Evolutionary conservation across 495 filamentous ascomycete genomes (phyloP).

Genomic region (Aspergillus carlsbadensis): DNA sequence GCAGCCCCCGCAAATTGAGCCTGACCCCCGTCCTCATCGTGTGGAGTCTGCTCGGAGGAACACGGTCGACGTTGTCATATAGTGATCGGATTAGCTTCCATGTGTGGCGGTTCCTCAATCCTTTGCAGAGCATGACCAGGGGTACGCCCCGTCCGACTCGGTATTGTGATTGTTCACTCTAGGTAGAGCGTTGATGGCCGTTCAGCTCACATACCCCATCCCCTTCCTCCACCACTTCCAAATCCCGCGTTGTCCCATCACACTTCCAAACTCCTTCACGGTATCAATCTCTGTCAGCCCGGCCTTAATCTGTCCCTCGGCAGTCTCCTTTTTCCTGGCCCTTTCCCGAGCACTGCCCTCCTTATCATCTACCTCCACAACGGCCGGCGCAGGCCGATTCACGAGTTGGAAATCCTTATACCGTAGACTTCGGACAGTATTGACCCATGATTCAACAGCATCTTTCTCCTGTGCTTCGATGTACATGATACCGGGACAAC

Average conservation of each 20-base stretch:
- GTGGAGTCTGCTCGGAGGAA: too few species aligned
- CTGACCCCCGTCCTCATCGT: too few species aligned
- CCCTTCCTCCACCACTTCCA: constrained; percentile 50
- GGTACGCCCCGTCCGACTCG: too few species aligned
- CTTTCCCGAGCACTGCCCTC: background rate
- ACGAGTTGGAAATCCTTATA: constrained; percentile 54
- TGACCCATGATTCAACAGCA: constrained; percentile 55
- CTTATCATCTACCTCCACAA: background rate
- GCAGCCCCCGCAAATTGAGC: too few species aligned
- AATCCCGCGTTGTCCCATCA: constrained; percentile 41
- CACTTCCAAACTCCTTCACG: constrained; percentile 47
- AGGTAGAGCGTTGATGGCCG: too few species aligned
- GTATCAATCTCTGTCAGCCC: constrained; percentile 39
- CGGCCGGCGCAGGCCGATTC: constrained; percentile 27
- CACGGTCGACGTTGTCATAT: too few species aligned
- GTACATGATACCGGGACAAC: constrained; percentile 75
- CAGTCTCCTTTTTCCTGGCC: background rate
- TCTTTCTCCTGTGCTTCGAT: constrained; percentile 59
- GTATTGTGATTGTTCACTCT: too few species aligned
- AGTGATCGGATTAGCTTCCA: too few species aligned
- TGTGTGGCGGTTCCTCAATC: too few species aligned
- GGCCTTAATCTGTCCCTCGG: background rate
- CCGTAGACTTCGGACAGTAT: constrained; percentile 47
- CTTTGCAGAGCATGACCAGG: too few species aligned
- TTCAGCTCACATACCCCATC: constrained; percentile 45